Evolutionary conservation across 2,329 filamentous ascomycete species (phyloP).

Genomic region (Fusarium neocosmosporiellum): DNA sequence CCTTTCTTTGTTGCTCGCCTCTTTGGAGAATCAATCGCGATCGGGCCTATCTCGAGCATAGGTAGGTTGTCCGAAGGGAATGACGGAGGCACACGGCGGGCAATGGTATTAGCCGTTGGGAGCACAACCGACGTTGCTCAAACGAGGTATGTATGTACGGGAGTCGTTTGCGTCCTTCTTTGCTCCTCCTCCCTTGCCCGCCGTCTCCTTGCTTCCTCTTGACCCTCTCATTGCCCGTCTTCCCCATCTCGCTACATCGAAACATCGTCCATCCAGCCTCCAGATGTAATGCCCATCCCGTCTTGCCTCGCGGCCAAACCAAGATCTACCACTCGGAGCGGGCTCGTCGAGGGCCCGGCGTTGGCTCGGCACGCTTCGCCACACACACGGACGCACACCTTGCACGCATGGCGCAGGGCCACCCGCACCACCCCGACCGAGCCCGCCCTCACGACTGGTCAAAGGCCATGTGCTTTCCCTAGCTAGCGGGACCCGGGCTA

Average conservation of each 20-base stretch:
- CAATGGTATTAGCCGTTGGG: constrained; percentile 23
- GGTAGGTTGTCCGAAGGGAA: background rate
- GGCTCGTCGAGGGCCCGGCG: constrained; percentile 5
- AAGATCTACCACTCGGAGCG: constrained; percentile 18
- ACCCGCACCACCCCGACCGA: constrained; percentile 11
- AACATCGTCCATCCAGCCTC: background rate
- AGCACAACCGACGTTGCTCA: constrained; percentile 26
- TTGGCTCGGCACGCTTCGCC: constrained; percentile 10
- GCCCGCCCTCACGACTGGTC: background rate
- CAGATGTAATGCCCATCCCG: constrained; percentile 5
- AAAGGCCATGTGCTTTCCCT: background rate
- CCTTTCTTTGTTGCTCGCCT: constrained; percentile 15
- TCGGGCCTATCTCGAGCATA: constrained; percentile 9
- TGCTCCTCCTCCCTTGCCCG: background rate
- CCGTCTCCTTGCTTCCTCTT: background rate
- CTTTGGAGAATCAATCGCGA: constrained; percentile 1
- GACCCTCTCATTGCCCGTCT: background rate
- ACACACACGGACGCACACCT: constrained; percentile 16
- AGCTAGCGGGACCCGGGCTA: constrained; percentile 15
- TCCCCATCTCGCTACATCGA: background rate
- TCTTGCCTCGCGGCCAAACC: constrained; percentile 14
- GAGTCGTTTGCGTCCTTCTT: background rate
- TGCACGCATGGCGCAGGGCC: background rate
- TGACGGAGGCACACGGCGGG: background rate
- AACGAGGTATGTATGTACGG: constrained; percentile 23